A percentile compares a stretch with the other conserved stretches of the same genome.
These are phyloP conservation scores for Naumovozyma baii DNA, from an alignment of 805 yeast genomes.

Conservation along the genomic window DNA sequence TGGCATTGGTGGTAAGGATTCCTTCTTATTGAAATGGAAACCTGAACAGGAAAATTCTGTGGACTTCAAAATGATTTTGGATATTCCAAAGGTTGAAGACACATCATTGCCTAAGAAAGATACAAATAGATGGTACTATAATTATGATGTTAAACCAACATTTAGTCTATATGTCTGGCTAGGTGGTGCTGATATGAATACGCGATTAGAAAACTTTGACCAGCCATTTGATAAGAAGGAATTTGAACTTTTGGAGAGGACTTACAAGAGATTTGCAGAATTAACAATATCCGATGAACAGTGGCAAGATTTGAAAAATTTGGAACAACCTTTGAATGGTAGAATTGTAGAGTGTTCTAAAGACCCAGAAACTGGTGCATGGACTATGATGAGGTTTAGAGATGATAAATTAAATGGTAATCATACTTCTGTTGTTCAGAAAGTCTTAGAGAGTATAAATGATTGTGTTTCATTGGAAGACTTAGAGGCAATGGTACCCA, in stretches of 20 bases:
- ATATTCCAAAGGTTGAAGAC: slow-evolving; percentile 30
- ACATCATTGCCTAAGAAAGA: slow-evolving; percentile 38
- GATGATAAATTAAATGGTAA: slow-evolving; percentile 90
- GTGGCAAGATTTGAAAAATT: slow-evolving; percentile 65
- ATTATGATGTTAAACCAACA: slow-evolving; percentile 72
- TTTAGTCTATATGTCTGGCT: slow-evolving; percentile 69
- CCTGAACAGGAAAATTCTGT: slow-evolving; percentile 93
- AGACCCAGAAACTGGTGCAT: slow-evolving; percentile 49
- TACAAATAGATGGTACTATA: slow-evolving; percentile 61
- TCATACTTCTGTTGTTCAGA: slow-evolving; percentile 69
- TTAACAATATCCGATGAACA: slow-evolving; percentile 56
- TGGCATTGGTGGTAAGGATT: slow-evolving; percentile 72
- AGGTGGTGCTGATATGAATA: slow-evolving; percentile 40
- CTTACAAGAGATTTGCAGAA: slow-evolving; percentile 59
- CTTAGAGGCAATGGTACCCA: slow-evolving; percentile 45
- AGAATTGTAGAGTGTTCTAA: slow-evolving; percentile 79
- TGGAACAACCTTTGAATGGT: slow-evolving; percentile 78
- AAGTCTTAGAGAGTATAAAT: slow-evolving; percentile 71
- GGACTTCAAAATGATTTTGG: slow-evolving; percentile 63
- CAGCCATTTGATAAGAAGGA: slow-evolving; percentile 27
- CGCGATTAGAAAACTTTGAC: slow-evolving; percentile 22
- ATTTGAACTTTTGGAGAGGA: slow-evolving; percentile 30
- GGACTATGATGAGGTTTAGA: slow-evolving; percentile 83
- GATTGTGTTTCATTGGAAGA: slow-evolving; percentile 82
- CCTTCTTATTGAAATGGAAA: slow-evolving; percentile 85